These are phyloP conservation scores for Leucoagaricus sp. DNA, from an alignment of 1,284 basidiomycete genomes.

Conservation along the genomic window DNA sequence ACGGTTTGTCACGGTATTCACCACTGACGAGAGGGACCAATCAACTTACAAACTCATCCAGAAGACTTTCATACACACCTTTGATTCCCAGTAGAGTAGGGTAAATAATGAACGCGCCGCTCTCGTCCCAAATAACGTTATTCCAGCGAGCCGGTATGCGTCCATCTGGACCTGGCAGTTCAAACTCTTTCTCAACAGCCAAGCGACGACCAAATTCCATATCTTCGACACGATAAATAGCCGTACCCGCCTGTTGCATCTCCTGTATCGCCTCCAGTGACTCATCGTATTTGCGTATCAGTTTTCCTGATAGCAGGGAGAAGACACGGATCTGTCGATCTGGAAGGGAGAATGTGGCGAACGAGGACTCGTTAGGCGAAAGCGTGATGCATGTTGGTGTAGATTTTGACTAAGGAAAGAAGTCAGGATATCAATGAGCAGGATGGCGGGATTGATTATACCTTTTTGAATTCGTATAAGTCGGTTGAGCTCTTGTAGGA, in stretches of 20 bases:
- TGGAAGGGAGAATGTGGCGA: slow-evolving; percentile 90
- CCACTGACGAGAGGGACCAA: slow-evolving; percentile 56
- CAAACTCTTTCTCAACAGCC: slow-evolving; percentile 90
- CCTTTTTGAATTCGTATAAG: slow-evolving; percentile 98
- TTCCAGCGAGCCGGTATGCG: slow-evolving; percentile 72
- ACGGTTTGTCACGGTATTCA: slow-evolving; percentile 93
- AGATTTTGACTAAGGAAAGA: slow-evolving; percentile 73
- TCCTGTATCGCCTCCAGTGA: slow-evolving; percentile 90
- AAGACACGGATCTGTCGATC: slow-evolving; percentile 95
- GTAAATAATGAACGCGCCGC: slow-evolving; percentile 91
- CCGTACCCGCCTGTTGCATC: slow-evolving; percentile 95
- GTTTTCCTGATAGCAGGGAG: slow-evolving; percentile 87
- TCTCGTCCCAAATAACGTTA: slow-evolving; percentile 96
- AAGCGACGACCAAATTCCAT: slow-evolving; percentile 99
- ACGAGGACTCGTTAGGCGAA: slow-evolving; percentile 85
- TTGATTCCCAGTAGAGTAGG: slow-evolving; percentile 95
- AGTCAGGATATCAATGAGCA: slow-evolving; percentile 4
- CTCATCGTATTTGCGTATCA: slow-evolving; percentile 94
- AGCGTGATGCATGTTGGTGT: slow-evolving; percentile 90
- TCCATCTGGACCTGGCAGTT: slow-evolving; percentile 74
- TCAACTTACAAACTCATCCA: background rate
- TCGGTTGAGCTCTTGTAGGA: slow-evolving; percentile 91
- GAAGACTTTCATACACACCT: slow-evolving; percentile 49
- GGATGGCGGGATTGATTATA: slow-evolving; percentile 28
- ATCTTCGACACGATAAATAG: slow-evolving; percentile 90